Base-by-base conservation (phyloP, 305 asterid species). In the Fraxinus baroniana region DNA sequence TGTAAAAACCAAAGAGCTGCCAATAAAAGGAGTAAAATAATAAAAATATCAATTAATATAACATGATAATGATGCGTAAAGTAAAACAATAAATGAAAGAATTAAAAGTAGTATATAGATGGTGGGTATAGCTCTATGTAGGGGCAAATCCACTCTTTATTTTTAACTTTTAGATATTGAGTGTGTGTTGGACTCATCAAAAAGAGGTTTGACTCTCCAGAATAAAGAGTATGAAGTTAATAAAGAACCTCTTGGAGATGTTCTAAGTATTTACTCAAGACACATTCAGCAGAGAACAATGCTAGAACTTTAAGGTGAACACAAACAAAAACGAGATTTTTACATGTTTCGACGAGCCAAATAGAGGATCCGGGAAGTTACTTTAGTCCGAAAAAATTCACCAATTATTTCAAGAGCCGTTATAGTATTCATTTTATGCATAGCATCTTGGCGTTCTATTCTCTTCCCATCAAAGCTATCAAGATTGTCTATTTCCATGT, bases 311-410 rank as follows among this genome's bases (percentile, higher is more conserved):
- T 52, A 76, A 52, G 13, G 32, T 32, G 82, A 77, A 72, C 52
- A 8, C 66, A 60, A 30, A 80, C 78, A 76, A 75, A 83, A 74
- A 75, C 66, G 76, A 78, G 85, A 84, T 73, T 81, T 94, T 89
- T 90, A 95, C 99, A 95, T 91, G 93, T 95, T 94, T 41, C 89
- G 87, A 73, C 94, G 92, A 78, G 91, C 98, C 94, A 95, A 88
- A 88, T 78, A 89, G 81, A 95, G 97, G 84, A 95, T 90, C 86
- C 92, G 89, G 18, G 92, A 90, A 86, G 94, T 87, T 83, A 87
- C 91, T 89, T 88, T 89, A 84, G 92, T 85, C 82, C 77, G 83
- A 62, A 96, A 93, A 89, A 94, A 88, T 7, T 90, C 98, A 84
- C 95, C 98, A 90, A 94, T 85, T 85, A 96, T 85, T 89, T 96